Base-by-base conservation (phyloP, 176 grass and related monocot genomes). In the Metroxylon sagu region DNA sequence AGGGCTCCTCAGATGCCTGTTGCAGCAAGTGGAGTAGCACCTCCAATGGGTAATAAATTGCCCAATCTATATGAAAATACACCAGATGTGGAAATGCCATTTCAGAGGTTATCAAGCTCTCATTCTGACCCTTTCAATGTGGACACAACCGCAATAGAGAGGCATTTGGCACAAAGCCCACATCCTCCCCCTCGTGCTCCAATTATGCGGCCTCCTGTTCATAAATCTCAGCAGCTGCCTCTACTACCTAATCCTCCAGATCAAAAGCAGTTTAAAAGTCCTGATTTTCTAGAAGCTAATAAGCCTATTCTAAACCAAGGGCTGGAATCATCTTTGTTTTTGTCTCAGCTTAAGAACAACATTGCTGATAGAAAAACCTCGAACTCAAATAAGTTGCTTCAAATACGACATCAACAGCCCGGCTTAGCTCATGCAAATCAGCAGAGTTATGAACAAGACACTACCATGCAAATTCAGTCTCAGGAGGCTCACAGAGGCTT, bases 321-420 rank as follows among this genome's bases (percentile, higher is more conserved):
- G 70, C 26, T 31, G 23, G 77, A 73, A 77, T 75, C 86, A 19
- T 89, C 80, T 76, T 68, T 89, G 6, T 80, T 89, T 60, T 75
- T 89, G 71, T 88, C 84, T 15, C 71, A 49, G 3, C 68, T 70
- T 75, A 82, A 73, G 54, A 77, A 76, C 66, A 51, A 85, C 62
- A 7, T 65, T 53, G 59, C 79, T 56, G 74, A 69, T 80, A 51
- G n/a, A 50, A 85, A 76, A 70, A 57, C 17, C 30, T 8, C 15
- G 62, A 56, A 50, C 73, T 56, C 64, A 0, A 4, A 56, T 75
- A 74, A 75, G 25, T 79, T 85, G 61, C 25, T 70, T 53, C 56
- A 60, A 66, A 6, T 61, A 16, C 67, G 67, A 7, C 72, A 79
- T 66, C 82, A 80, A 19, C 72, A 65, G 19, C 64, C 80, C 71